Evolutionary conservation across 2,329 filamentous ascomycete genomes (phyloP), one percentile per base, ranked within the genome.

Genomic region (Cyclaneusma minus): DNA sequence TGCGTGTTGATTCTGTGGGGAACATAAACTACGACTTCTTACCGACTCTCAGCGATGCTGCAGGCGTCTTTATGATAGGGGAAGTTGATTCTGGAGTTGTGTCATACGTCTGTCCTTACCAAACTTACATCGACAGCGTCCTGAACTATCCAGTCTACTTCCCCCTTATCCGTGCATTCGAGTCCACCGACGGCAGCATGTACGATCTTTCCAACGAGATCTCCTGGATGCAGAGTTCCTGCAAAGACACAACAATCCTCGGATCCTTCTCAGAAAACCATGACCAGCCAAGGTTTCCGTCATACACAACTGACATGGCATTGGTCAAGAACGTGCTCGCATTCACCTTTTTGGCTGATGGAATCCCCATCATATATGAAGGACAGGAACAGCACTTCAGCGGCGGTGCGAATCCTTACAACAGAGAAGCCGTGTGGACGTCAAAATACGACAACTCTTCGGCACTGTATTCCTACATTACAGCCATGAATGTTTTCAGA

Each of bases 291-390:
- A 17, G 29, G 11, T 30, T 30, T 13, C 21, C 29, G 13, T 27
- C 29, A 3, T 22, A 28, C 16, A 30, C 25, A 5, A 6, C 9
- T 10, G 29, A 30, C 51, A 54, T 48, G 20, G 25, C 46, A 27
- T 55, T 72, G 3, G 61, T 68, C 23, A 65, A 68, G 44, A 77
- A 77, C 37, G 57, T 64, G 4, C 53, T 76, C 21, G 57, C 67
- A 0, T 75, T 67, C 39, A 64, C 62, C n/a, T 58, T 77, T 16
- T 58, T 77, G 11, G 53, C 54, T 3, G 56, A 72, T 29, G 71
- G 71, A 12, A 65, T 76, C 20, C 69, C 70, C 1, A 67, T 74
- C 29, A 56, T 76, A 17, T 78, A 76, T 47, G 62, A 73, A 36
- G 72, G 71, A 15, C 66, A 71, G 33, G 72, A 77, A 46, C 71